Evolutionary conservation across 169 alveolate genomes (phyloP), one percentile per base, ranked within the genome.

Genomic region (Eimeria falciformis): DNA sequence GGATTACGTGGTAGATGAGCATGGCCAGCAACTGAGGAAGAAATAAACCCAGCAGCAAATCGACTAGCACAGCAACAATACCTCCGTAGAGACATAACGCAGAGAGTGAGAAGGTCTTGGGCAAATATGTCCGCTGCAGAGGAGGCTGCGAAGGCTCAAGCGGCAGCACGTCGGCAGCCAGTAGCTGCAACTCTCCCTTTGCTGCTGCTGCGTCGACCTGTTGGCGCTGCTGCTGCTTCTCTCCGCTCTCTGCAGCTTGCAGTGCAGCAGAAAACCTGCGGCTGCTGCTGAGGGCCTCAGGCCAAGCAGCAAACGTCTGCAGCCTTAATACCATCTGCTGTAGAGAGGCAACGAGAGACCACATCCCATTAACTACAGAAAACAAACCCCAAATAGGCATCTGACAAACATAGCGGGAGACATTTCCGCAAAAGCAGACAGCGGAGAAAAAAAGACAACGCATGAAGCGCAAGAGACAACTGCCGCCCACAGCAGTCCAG

Each of bases 1-100:
- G 82, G 62, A 45, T 33, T 62, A 12, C 92, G 62, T 45, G 55
- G 14, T 53, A 87, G 17, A n/a, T 23, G 45, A 69, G 86, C 47
- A 87, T 21, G 11, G 92, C 75, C 40, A 87, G 87, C 62, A 87
- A 46, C 77, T 87, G 92, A 23, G 92, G 92, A 3, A 73, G 53
- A 40, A 87, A 53, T 40, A 87, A 58, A 40, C 92, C 92, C 23
- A 87, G 79, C 46, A 68, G 62, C 87, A 87, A 40, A 71, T 87
- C 86, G 47, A 87, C 46, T 25, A 47, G 25, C 55, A 87, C 78
- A 14, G 62, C 86, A 18, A 33, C 50, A 14, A 87, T 47, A 46
- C 81, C 77, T 9, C 65, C 71, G 58, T 45, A 27, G 25, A 87
- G 71, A 2, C 92, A 77, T 78, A 87, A 33, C 23, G 87, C 86